Percentiles rank a stretch among this genome's conserved stretches.
Conservation (phyloP, 1,284 basidiomycete species). For the Meira miltonrushii region DNA sequence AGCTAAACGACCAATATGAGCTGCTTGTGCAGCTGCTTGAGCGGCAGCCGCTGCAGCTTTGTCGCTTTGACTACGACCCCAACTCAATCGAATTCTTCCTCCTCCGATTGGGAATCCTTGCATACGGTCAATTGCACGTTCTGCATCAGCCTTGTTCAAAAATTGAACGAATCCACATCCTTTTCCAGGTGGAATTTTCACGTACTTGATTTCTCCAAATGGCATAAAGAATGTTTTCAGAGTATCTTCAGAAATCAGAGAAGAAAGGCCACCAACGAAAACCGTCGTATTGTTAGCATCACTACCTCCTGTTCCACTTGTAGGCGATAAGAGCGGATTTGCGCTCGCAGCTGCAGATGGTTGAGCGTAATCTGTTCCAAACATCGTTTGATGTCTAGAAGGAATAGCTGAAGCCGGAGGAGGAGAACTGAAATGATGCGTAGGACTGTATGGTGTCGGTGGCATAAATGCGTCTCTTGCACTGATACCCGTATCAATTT, state of each 20-base stretch:
- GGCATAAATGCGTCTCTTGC: not conserved
- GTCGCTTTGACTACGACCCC: slow-evolving; percentile 64
- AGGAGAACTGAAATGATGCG: not conserved
- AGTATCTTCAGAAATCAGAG: slow-evolving; percentile 45
- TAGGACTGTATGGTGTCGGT: not conserved
- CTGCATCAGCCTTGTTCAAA: slow-evolving; percentile 82
- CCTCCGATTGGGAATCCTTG: slow-evolving; percentile 89
- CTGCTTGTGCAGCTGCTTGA: slow-evolving; percentile 17
- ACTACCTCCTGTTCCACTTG: too few relatives aligned
- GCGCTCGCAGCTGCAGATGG: not conserved
- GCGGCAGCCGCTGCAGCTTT: slow-evolving; percentile 50
- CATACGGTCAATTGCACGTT: slow-evolving; percentile 88
- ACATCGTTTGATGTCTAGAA: too few relatives aligned
- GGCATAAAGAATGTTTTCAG: slow-evolving; percentile 48
- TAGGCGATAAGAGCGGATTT: slow-evolving; percentile 20
- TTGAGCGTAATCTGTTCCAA: not conserved
- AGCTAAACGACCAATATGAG: slow-evolving; percentile 37
- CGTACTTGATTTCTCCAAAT: slow-evolving; percentile 54
- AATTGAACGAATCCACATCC: slow-evolving; percentile 95
- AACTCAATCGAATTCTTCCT: slow-evolving; percentile 74
- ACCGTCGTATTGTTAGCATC: slow-evolving; percentile 52
- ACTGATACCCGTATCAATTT: not conserved
- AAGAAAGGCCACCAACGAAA: slow-evolving; percentile 48
- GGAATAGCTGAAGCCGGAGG: not conserved
- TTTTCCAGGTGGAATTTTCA: slow-evolving; percentile 90